Evolutionary conservation across 371 early-diverging fungal species (phyloP).

Genomic region (Conidiobolus incongruus): DNA sequence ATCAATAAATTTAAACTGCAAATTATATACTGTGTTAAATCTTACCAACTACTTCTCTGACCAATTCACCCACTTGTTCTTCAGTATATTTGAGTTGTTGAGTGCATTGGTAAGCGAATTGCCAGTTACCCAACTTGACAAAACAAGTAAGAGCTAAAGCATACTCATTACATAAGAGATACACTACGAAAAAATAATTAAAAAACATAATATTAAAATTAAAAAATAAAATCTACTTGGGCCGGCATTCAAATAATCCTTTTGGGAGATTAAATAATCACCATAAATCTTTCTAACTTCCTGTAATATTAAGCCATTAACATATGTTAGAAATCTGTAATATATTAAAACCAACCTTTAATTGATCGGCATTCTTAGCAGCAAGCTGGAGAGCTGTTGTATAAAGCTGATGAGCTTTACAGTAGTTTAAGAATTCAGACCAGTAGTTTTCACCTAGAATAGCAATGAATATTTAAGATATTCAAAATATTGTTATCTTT

Average conservation of each 20-base stretch:
- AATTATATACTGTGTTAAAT: too few relatives aligned
- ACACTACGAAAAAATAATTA: not conserved
- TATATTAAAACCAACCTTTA: not conserved
- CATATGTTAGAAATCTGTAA: too few relatives aligned
- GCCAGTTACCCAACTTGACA: not conserved
- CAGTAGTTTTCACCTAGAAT: slow-evolving; percentile 6
- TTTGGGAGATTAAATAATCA: not conserved
- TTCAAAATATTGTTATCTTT: too few relatives aligned
- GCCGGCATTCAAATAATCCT: slow-evolving; percentile 1
- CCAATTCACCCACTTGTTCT: not conserved
- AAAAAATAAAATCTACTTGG: not conserved
- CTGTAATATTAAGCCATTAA: too few relatives aligned
- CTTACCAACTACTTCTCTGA: not conserved
- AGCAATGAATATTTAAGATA: not conserved
- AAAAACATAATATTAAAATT: not conserved
- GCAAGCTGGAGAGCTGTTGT: slow-evolving; percentile 30
- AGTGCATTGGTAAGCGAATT: not conserved
- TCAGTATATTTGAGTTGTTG: not conserved
- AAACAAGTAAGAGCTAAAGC: not conserved
- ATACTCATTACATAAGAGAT: not conserved
- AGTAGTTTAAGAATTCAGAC: slow-evolving; percentile 43
- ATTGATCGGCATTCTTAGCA: slow-evolving; percentile 14
- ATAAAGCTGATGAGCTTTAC: slow-evolving; percentile 36
- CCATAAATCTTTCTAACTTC: not conserved
- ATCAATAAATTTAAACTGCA: too few relatives aligned